phyloP scores from a whole-genome alignment of 2,329 filamentous ascomycete genomes.

The Ophiostoma angusticollis region DNA sequence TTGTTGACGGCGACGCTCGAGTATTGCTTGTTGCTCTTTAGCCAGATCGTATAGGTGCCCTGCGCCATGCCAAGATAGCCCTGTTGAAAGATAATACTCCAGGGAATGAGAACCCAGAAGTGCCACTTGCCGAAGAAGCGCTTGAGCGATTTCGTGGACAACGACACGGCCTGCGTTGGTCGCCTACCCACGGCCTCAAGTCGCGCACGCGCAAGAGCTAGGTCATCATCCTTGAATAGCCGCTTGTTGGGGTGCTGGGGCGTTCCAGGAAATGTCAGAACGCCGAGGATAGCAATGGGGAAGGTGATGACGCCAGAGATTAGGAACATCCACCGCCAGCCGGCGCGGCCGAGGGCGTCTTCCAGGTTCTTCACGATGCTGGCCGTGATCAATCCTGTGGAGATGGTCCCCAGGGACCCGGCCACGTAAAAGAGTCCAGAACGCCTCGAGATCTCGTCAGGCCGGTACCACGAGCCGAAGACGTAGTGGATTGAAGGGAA shows the following conservation, averaged over 20 bases:
- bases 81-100: conserved; percentile 10
- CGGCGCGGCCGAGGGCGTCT: conserved; percentile 20
- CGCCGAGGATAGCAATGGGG: conserved; percentile 16
- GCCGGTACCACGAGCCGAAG: conserved; percentile 5
- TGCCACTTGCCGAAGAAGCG: conserved; percentile 9
- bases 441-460: conserved; percentile 4
- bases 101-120: conserved; percentile 12
- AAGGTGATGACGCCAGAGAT: conserved; percentile 23
- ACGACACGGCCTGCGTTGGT: neutral
- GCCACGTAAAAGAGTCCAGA: conserved; percentile 14
- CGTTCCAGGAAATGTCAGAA: conserved; percentile 19
- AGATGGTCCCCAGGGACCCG: conserved; percentile 12
- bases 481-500: conserved; percentile 7
- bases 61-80: conserved; percentile 8
- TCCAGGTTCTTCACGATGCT: conserved; percentile 26
- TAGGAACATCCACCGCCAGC: conserved; percentile 29
- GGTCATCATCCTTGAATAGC: conserved; percentile 21
- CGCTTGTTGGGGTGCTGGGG: conserved; percentile 23
- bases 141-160: neutral
- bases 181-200: conserved; percentile 12
- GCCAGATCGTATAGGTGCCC: conserved; percentile 10
- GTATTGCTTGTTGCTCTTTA: conserved; percentile 7
- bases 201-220: conserved; percentile 21
- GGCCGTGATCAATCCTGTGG: conserved; percentile 3
- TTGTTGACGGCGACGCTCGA: conserved; percentile 11